phyloP scores from a whole-genome alignment of 2,329 filamentous ascomycete genomes.

The Sordariomycetes sp. region DNA sequence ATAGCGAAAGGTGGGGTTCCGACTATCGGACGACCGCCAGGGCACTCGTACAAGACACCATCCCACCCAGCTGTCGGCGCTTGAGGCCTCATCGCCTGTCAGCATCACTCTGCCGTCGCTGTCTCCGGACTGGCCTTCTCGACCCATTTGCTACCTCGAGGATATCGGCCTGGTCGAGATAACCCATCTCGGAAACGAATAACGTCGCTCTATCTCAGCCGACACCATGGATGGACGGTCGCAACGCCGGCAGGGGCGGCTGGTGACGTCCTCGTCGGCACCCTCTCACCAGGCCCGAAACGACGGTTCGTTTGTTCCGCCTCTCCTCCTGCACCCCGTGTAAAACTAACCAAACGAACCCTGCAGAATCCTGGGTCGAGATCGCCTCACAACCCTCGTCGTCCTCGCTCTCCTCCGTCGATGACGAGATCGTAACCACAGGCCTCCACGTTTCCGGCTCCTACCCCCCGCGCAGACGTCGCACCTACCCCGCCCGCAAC shows the following conservation, averaged over 20 bases:
- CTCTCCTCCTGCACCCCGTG: not conserved
- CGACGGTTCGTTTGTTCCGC: not conserved
- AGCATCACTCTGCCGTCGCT: not conserved
- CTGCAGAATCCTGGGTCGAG: constrained; percentile 87
- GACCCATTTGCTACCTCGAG: not conserved
- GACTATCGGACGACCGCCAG: not conserved
- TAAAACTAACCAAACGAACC: not conserved
- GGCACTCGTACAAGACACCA: not conserved
- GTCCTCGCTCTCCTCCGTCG: constrained; percentile 77
- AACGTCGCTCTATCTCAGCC: not conserved
- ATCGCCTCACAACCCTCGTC: constrained; percentile 87
- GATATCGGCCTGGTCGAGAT: not conserved
- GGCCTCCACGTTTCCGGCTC: constrained; percentile 63
- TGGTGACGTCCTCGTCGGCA: not conserved
- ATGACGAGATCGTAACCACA: constrained; percentile 84
- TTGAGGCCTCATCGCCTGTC: not conserved
- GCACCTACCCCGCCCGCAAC: constrained; percentile 23
- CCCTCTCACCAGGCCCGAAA: not conserved
- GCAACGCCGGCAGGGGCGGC: not conserved
- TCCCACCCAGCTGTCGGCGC: not conserved
- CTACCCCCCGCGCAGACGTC: constrained; percentile 42
- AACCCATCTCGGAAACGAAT: not conserved
- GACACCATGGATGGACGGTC: not conserved
- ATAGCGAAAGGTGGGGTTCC: not conserved
- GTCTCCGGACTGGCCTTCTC: not conserved